Base-by-base conservation (phyloP, 495 filamentous ascomycete species). In the Polyplosphaeria fusca region DNA sequence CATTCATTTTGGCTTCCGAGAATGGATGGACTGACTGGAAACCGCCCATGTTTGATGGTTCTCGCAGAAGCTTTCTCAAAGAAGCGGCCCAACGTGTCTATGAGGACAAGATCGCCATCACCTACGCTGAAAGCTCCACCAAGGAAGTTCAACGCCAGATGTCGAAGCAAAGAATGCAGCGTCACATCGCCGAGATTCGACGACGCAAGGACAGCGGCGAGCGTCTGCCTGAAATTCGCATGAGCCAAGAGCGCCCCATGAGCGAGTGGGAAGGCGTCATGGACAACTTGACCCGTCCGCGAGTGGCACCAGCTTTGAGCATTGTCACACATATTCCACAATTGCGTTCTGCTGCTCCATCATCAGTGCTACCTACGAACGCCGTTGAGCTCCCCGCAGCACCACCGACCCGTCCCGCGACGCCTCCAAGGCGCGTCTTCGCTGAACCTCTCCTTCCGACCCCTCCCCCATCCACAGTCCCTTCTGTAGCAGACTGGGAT, bases 61-160 rank as follows among this genome's bases (percentile, higher is more conserved):
- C 72, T 37, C 80, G 81, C n/a, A 71, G 74, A 9, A 79, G 76
- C 11, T 87, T 87, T 65, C 73, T 87, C 50, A 82, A 83, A 55
- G 81, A 85, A 68, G 82, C 82, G 0, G 72, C 85, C 16, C 73
- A 76, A 2, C 78, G 77, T 27, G 75, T 82, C 26, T 86, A 86
- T 65, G 76, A 81, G 52, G 75, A 78, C 27, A 71, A 72, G 25
- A 70, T 79, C 38, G 70, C 70, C 5, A 53, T 52, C 22, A 60
- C 43, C 52, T 64, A 53, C 39, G 43, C 43, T 52, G 46, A 35
- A 5, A 38, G 30, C 40, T 50, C 43, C 9, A 60, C 47, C 18
- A 65, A 66, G 41, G 52, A 63, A 19, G 56, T 66, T 23, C 59
- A 63, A 52, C 65, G 63, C 22, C 66, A 71, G 50, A 22, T 65